Conservation (phyloP, 768 basidiomycete species). For the Chalciporus chontae region DNA sequence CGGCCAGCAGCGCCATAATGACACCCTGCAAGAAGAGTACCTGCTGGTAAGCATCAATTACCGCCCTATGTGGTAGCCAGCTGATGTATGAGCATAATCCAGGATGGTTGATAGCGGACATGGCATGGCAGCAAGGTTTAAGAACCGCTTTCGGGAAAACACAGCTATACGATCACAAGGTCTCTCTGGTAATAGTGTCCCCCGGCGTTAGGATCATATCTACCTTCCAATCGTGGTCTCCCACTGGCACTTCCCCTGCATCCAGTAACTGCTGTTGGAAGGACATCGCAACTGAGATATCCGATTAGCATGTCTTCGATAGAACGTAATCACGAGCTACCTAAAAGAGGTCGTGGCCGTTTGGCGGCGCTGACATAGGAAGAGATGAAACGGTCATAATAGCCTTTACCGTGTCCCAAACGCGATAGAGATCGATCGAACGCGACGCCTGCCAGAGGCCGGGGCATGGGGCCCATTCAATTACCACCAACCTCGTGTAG, state of each 20-base stretch:
- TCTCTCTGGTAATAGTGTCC: conserved; percentile 28
- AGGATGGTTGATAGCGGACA: conserved; percentile 23
- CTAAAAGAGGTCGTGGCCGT: conserved; percentile 51
- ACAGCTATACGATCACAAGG: conserved; percentile 19
- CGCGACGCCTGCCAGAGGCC: conserved; percentile 53
- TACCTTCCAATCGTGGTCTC: conserved; percentile 59
- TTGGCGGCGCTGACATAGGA: conserved; percentile 43
- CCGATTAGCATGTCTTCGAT: conserved; percentile 13
- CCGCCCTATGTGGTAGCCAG: conserved; percentile 10
- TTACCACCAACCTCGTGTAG: conserved; percentile 9
- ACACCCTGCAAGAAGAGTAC: conserved; percentile 22
- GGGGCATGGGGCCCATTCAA: conserved; percentile 6
- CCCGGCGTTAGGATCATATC: conserved; percentile 56
- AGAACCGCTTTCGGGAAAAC: conserved; percentile 11
- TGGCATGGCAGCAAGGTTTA: conserved; percentile 17
- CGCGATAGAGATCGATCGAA: conserved; percentile 68
- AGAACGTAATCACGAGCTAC: conserved; percentile 36
- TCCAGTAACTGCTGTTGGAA: conserved; percentile 61
- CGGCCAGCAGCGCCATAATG: conserved; percentile 12
- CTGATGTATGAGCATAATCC: conserved; percentile 8
- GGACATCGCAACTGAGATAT: conserved; percentile 55
- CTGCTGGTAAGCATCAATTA: conserved; percentile 24
- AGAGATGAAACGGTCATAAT: conserved; percentile 73
- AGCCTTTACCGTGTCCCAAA: conserved; percentile 81
- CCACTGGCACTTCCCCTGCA: conserved; percentile 48